A percentile compares a stretch with the other conserved stretches of the same genome.
These are phyloP conservation scores for Chlorella variabilis DNA, from an alignment of 163 green algal genomes.

Conservation along the genomic window DNA sequence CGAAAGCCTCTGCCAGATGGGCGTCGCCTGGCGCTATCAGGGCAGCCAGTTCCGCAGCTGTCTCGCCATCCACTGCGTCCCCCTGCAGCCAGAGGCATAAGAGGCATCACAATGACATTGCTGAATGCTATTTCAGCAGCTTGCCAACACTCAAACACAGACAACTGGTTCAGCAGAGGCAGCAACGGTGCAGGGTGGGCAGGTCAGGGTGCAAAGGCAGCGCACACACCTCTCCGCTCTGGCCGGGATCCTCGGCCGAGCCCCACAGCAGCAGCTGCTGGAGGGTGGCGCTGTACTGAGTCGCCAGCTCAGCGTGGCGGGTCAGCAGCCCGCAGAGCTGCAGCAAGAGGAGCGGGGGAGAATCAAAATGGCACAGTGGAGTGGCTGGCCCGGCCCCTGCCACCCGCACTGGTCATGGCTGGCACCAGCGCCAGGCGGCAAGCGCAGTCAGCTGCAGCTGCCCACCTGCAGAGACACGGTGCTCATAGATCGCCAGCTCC, in stretches of 20 bases:
- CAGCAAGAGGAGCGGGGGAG: background rate
- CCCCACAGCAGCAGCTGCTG: conserved; percentile 34
- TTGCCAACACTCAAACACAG: no score
- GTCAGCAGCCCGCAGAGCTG: conserved; percentile 36
- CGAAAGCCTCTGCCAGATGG: conserved; percentile 21
- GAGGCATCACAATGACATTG: background rate
- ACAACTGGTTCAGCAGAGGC: no score
- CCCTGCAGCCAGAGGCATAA: background rate
- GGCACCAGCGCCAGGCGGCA: no score
- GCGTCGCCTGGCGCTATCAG: conserved; percentile 29
- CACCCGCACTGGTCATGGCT: no score
- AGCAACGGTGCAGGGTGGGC: no score
- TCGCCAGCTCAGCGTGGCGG: background rate
- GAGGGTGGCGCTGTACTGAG: background rate
- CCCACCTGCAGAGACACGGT: conserved; percentile 1
- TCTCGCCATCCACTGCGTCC: conserved; percentile 34
- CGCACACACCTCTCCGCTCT: background rate
- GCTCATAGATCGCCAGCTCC: conserved; percentile 10
- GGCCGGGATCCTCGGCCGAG: conserved; percentile 22
- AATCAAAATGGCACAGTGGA: no score
- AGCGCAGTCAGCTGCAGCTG: no score
- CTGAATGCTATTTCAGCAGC: background rate
- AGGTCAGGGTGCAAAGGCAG: no score
- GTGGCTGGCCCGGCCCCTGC: no score
- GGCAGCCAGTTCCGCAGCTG: conserved; percentile 32